Evolutionary conservation across 108 stramenopile species (phyloP), one percentile per base, ranked within the genome.

Genomic region (Seminavis robusta): DNA sequence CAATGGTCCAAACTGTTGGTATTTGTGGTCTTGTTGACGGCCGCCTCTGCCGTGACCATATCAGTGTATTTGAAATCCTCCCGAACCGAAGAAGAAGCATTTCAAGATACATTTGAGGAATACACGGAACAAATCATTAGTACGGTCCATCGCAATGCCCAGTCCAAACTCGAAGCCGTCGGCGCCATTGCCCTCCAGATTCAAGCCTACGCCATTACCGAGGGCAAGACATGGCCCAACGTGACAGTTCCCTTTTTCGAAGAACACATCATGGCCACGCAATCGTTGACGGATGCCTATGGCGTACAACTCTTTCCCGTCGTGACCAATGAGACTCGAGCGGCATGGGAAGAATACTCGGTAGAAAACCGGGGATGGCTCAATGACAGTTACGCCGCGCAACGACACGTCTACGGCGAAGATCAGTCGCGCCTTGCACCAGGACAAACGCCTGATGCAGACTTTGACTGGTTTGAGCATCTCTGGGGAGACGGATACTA

Each of bases 311-410:
- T 59, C 13, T 5, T 47, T 21, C 58, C 58, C 9, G 24, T 59
- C 34, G 58, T 59, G 5, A 25, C 16, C 0, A 17, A 42, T 11
- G 41, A 33, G 9, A 6, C 16, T 20, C 44, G 30, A 1, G 32
- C 2, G 23, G n/a, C n/a, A n/a, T n/a, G n/a, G n/a, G n/a, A n/a
- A n/a, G n/a, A n/a, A n/a, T n/a, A n/a, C n/a, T n/a, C 2, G 2
- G 15, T 59, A 46, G 58, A 46, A 59, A 47, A 8, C 5, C 11
- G 46, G 58, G 29, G 20, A 21, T 59, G 58, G 58, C 11, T 59
- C n/a, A n/a, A n/a, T n/a, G n/a, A n/a, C n/a, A n/a, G n/a, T n/a
- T n/a, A n/a, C n/a, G n/a, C n/a, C 29, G n/a, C n/a, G n/a, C n/a
- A n/a, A n/a, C n/a, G n/a, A n/a, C n/a, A n/a, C n/a, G n/a, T n/a